A percentile compares a stretch with the other conserved stretches of the same genome.
Evolutionary conservation across 352 stramenopile genomes (phyloP).

Genomic region (Aphanomyces astaci): DNA sequence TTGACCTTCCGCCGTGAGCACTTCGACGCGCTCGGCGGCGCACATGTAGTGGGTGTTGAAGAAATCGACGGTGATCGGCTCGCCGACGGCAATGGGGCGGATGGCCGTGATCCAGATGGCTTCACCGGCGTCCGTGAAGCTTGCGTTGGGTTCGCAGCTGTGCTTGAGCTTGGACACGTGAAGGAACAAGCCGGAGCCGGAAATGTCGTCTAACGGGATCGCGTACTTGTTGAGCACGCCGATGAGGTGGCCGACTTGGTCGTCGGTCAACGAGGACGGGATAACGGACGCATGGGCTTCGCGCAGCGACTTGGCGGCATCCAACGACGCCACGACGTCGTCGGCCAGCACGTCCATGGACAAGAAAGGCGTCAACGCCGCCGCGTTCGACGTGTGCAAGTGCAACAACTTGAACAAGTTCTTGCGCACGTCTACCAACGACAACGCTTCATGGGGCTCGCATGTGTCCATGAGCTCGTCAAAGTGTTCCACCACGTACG

Average conservation of each 20-base stretch:
- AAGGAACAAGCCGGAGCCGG: slow-evolving; percentile 60
- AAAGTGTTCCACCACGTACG: not conserved
- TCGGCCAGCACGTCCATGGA: slow-evolving; percentile 31
- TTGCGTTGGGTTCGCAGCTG: slow-evolving; percentile 64
- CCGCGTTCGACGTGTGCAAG: slow-evolving; percentile 45
- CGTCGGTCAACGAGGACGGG: slow-evolving; percentile 42
- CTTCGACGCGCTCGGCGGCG: slow-evolving; percentile 46
- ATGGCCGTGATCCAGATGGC: slow-evolving; percentile 75
- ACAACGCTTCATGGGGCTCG: slow-evolving; percentile 5
- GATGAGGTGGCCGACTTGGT: slow-evolving; percentile 57
- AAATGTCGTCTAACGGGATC: slow-evolving; percentile 64
- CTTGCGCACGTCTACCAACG: not conserved
- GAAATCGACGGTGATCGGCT: slow-evolving; percentile 71
- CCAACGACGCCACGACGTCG: slow-evolving; percentile 34
- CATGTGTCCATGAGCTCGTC: not conserved
- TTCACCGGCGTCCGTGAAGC: slow-evolving; percentile 60
- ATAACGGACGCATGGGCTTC: slow-evolving; percentile 46
- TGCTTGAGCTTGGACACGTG: slow-evolving; percentile 69
- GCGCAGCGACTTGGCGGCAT: slow-evolving; percentile 42
- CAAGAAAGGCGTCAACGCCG: slow-evolving; percentile 8
- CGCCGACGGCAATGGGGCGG: slow-evolving; percentile 43
- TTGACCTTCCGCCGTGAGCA: slow-evolving; percentile 52
- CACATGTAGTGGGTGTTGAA: slow-evolving; percentile 73
- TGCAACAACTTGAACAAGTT: slow-evolving; percentile 47
- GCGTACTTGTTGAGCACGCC: slow-evolving; percentile 69